Percentiles rank a stretch among this genome's conserved stretches.
Conservation (phyloP, 768 basidiomycete species). For the Tubosaeta brunneosetosa region DNA sequence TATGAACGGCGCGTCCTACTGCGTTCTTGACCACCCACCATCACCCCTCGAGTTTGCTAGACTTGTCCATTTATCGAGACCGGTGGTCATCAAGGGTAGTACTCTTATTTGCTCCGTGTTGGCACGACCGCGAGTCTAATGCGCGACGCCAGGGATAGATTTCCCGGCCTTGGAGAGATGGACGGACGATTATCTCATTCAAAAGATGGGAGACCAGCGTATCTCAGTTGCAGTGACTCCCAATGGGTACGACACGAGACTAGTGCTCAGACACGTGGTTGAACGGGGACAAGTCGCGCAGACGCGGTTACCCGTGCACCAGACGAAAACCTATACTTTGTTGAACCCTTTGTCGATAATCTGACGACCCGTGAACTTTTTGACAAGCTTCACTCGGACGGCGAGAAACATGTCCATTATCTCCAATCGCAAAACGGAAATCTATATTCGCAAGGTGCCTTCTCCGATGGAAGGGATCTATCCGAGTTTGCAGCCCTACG, state of each 20-base stretch:
- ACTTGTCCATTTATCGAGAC: slow-evolving; percentile 63
- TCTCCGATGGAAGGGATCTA: slow-evolving; percentile 29
- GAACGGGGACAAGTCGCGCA: slow-evolving; percentile 49
- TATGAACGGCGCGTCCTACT: slow-evolving; percentile 52
- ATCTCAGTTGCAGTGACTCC: slow-evolving; percentile 82
- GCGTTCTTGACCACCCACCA: slow-evolving; percentile 51
- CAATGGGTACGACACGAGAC: slow-evolving; percentile 55
- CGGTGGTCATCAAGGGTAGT: slow-evolving; percentile 70
- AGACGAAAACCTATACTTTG: slow-evolving; percentile 62
- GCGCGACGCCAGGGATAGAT: slow-evolving; percentile 38
- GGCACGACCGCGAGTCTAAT: neutral
- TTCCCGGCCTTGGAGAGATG: slow-evolving; percentile 51
- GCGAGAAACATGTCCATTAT: slow-evolving; percentile 48
- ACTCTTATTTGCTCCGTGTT: neutral
- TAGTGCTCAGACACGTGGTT: slow-evolving; percentile 8
- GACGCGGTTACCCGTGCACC: slow-evolving; percentile 61
- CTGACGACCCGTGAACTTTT: slow-evolving; percentile 65
- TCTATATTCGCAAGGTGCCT: slow-evolving; percentile 50
- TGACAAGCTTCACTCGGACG: slow-evolving; percentile 35
- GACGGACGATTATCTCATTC: slow-evolving; percentile 58
- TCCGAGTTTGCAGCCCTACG: slow-evolving; percentile 65
- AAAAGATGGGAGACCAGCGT: slow-evolving; percentile 46
- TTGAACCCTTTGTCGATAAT: slow-evolving; percentile 64
- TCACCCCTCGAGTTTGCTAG: slow-evolving; percentile 65
- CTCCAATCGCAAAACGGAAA: slow-evolving; percentile 94